Percentiles rank a stretch among this genome's conserved stretches.
These are phyloP conservation scores for Hypoxylon intermedium DNA, from an alignment of 495 filamentous ascomycete species.

Conservation along the genomic window DNA sequence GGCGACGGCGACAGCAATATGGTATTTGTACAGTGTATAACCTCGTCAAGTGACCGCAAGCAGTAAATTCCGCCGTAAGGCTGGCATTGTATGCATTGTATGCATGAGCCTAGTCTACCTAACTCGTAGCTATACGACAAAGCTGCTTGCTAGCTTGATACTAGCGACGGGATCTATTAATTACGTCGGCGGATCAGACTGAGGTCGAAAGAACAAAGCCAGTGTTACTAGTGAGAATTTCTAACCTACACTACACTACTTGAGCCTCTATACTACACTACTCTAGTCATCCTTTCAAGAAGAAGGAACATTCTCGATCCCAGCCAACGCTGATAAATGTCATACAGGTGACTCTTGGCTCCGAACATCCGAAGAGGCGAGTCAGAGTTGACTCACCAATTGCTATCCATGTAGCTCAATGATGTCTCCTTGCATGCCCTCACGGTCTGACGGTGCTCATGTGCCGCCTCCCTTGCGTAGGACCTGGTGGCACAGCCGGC, in stretches of 20 bases:
- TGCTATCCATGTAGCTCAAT: constrained; percentile 14
- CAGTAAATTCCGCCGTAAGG: background rate
- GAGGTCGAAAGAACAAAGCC: background rate
- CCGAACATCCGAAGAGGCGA: constrained; percentile 22
- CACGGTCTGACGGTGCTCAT: constrained; percentile 5
- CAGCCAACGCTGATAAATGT: background rate
- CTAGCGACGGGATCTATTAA: background rate
- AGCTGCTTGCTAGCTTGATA: background rate
- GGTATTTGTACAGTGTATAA: constrained; percentile 2
- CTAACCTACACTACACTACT: background rate
- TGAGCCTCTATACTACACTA: no score
- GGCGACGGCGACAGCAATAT: background rate
- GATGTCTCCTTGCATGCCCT: constrained; percentile 29
- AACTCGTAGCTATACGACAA: no score
- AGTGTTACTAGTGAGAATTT: background rate
- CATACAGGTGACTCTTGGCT: background rate
- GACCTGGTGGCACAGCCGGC: background rate
- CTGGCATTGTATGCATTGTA: background rate
- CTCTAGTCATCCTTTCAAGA: background rate
- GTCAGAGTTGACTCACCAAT: constrained; percentile 8
- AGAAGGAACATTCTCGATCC: constrained; percentile 5
- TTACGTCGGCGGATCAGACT: background rate
- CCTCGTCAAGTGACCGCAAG: background rate
- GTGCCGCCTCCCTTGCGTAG: constrained; percentile 2
- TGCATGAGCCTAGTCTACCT: background rate